Percentiles rank a stretch among this genome's conserved stretches.
Conservation (phyloP, 2,329 filamentous ascomycete species). For the Akanthomyces muscarius region DNA sequence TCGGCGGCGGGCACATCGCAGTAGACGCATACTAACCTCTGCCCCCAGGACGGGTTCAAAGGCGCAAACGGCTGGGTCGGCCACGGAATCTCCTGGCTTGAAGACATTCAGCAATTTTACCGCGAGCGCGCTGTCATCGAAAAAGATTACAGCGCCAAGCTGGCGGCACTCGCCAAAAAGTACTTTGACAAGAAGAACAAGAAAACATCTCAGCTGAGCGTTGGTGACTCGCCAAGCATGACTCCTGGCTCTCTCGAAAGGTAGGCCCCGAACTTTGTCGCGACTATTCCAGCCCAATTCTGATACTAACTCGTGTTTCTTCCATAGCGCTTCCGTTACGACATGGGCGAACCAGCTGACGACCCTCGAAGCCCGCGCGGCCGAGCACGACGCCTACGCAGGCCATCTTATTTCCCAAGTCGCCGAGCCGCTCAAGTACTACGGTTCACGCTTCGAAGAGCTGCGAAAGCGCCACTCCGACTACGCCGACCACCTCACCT, state of each 20-base stretch:
- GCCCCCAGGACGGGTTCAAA: slow-evolving; percentile 84
- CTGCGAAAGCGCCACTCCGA: slow-evolving; percentile 87
- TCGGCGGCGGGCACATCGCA: slow-evolving; percentile 18
- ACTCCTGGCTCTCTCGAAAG: slow-evolving; percentile 94
- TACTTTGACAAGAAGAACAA: slow-evolving; percentile 96
- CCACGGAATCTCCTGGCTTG: slow-evolving; percentile 88
- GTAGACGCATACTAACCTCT: slow-evolving; percentile 15
- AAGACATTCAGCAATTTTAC: slow-evolving; percentile 96
- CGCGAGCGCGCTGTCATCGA: slow-evolving; percentile 90
- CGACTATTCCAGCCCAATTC: too few species aligned
- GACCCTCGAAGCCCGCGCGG: slow-evolving; percentile 80
- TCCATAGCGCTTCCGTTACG: slow-evolving; percentile 76
- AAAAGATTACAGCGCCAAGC: slow-evolving; percentile 91
- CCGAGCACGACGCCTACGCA: slow-evolving; percentile 83
- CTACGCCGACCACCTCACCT: slow-evolving; percentile 82
- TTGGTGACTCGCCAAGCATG: slow-evolving; percentile 87
- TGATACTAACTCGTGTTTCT: background rate
- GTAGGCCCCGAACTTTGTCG: slow-evolving; percentile 35
- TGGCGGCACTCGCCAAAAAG: slow-evolving; percentile 84
- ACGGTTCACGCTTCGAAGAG: slow-evolving; percentile 77
- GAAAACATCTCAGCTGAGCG: slow-evolving; percentile 81
- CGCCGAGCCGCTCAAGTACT: slow-evolving; percentile 78
- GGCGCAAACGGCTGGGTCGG: slow-evolving; percentile 88
- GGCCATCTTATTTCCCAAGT: slow-evolving; percentile 74
- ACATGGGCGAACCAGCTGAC: slow-evolving; percentile 95